A percentile compares a stretch with the other conserved stretches of the same genome.
Conservation (phyloP, 257 asterid species). For the Handroanthus guayacan region DNA sequence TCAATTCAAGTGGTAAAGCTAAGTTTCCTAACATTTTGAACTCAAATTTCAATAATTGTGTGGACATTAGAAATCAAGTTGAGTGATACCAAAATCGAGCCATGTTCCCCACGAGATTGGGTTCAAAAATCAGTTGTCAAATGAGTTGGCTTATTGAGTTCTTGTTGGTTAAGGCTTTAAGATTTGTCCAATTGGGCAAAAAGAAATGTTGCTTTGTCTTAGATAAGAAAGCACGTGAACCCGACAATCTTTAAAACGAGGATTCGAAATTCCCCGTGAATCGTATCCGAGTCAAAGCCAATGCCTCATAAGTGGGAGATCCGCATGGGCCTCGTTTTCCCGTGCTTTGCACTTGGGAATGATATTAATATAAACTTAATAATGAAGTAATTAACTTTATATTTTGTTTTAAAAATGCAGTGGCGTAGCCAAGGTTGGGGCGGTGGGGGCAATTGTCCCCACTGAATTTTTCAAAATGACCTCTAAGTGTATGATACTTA, state of each 20-base stretch:
- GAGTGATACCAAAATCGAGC: background rate
- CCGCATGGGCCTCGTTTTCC: background rate
- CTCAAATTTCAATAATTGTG: too few relatives aligned
- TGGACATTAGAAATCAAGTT: background rate
- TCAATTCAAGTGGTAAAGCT: too few relatives aligned
- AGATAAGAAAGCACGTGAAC: background rate
- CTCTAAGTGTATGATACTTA: too few relatives aligned
- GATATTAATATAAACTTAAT: too few relatives aligned
- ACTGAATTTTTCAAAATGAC: too few relatives aligned
- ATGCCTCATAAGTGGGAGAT: background rate
- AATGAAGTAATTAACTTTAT: too few relatives aligned
- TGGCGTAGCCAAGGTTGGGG: too few relatives aligned
- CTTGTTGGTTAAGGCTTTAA: background rate
- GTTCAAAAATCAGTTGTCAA: background rate
- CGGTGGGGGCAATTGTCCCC: too few relatives aligned
- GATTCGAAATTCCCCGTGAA: constrained; percentile 1
- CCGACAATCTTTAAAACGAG: background rate
- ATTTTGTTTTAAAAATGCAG: too few relatives aligned
- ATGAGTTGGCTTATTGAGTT: background rate
- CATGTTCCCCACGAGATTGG: constrained; percentile 16
- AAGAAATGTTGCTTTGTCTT: background rate
- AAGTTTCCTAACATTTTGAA: too few relatives aligned
- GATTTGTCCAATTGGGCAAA: background rate
- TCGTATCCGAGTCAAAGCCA: background rate
- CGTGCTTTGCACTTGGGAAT: too few relatives aligned